A percentile compares a stretch with the other conserved stretches of the same genome.
These are phyloP conservation scores for Macrophomina phaseolina DNA, from an alignment of 2,329 filamentous ascomycete genomes.

Conservation along the genomic window DNA sequence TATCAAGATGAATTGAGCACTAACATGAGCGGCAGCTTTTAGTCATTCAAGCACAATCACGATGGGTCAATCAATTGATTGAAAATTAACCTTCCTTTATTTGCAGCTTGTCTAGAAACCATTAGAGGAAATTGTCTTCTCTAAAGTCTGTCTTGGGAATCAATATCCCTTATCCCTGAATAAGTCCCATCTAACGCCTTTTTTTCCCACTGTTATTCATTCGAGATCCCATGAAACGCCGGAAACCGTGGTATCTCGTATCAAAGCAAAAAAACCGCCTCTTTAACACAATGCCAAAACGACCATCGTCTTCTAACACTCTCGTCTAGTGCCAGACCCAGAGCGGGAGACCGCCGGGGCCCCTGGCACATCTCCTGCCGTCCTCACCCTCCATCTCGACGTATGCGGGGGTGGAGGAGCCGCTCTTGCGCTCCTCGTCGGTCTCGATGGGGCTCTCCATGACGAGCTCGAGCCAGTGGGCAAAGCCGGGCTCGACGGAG, in stretches of 20 bases:
- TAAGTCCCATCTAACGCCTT: background rate
- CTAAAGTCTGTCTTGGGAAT: background rate
- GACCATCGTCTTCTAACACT: background rate
- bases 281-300: background rate
- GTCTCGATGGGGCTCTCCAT: constrained; percentile 48
- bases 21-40: background rate
- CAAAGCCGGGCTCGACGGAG: constrained; percentile 49
- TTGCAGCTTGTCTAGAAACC: background rate
- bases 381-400: constrained; percentile 28
- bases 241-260: constrained; percentile 11
- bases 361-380: constrained; percentile 11
- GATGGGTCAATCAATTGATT: background rate
- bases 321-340: constrained; percentile 13
- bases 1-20: background rate
- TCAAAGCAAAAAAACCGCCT: background rate
- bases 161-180: background rate
- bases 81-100: constrained; percentile 4
- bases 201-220: background rate
- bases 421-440: constrained; percentile 30
- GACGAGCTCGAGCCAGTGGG: constrained; percentile 51
- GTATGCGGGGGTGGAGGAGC: constrained; percentile 22
- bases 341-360: constrained; percentile 11
- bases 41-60: background rate
- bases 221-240: background rate
- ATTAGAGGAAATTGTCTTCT: constrained; percentile 1